A percentile compares a stretch with the other conserved stretches of the same genome.
Evolutionary conservation across 208 protist genomes (phyloP).

Genomic region (Trypanosoma boissoni): DNA sequence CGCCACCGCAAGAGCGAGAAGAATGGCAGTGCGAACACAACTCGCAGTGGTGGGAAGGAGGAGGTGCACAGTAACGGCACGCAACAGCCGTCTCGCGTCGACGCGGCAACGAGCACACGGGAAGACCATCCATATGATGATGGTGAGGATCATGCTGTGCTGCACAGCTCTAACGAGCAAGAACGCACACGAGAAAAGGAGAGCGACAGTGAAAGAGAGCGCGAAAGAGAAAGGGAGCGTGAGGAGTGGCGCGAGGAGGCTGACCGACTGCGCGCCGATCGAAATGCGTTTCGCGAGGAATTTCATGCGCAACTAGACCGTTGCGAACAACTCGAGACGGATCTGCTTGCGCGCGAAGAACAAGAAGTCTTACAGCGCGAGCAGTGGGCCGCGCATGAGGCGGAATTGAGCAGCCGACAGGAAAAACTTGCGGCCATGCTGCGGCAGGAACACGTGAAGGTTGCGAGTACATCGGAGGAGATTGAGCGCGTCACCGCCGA

Average conservation of each 20-base stretch:
- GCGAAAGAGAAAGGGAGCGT: constrained; percentile 1
- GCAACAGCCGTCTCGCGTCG: not conserved
- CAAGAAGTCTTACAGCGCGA: constrained; percentile 26
- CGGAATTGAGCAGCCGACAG: constrained; percentile 4
- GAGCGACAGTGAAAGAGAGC: not conserved
- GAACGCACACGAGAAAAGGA: constrained; percentile 7
- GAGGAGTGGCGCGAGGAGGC: not conserved
- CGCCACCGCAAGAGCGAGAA: not conserved
- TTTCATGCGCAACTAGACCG: constrained; percentile 26
- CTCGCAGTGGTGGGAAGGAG: not conserved
- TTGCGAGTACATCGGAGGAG: constrained; percentile 4
- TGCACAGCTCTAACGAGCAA: too few species aligned
- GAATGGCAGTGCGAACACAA: not conserved
- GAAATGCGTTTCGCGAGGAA: constrained; percentile 23
- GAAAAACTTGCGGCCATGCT: constrained; percentile 16
- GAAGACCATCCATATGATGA: not conserved
- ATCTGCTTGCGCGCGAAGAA: constrained; percentile 46
- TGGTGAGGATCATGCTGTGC: too few species aligned
- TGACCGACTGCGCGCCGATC: constrained; percentile 3
- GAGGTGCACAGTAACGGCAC: not conserved
- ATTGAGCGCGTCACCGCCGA: constrained; percentile 15
- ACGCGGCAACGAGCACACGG: not conserved
- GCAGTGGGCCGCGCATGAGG: constrained; percentile 22
- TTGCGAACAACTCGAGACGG: constrained; percentile 50
- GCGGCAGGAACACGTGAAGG: constrained; percentile 9